Evolutionary conservation across 805 yeast species (phyloP).

Genomic region (Lipomyces sp.): DNA sequence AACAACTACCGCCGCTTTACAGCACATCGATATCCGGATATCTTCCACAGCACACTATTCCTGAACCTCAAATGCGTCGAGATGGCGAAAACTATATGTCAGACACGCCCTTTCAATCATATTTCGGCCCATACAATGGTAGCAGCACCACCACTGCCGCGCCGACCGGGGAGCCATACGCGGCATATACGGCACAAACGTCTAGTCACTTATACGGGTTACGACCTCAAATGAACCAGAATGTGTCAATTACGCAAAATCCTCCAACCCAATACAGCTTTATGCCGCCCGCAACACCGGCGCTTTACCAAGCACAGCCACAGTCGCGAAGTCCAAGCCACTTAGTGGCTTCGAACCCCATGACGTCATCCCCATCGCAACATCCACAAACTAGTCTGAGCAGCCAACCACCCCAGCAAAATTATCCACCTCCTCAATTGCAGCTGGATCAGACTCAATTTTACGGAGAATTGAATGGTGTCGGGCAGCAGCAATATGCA

Average conservation of each 20-base stretch:
- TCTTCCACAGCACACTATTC: neutral
- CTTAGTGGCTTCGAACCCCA: neutral
- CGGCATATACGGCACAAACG: conserved; percentile 18
- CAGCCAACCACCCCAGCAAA: conserved; percentile 9
- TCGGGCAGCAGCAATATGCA: neutral
- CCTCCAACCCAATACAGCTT: conserved; percentile 10
- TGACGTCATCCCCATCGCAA: conserved; percentile 9
- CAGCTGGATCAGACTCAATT: conserved; percentile 3
- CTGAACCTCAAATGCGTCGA: neutral
- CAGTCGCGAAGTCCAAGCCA: conserved; percentile 10
- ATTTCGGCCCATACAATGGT: conserved; percentile 5
- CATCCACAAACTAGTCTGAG: neutral
- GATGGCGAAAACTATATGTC: conserved; percentile 3
- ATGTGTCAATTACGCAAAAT: conserved; percentile 8
- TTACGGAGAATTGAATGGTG: neutral
- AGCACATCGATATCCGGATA: neutral
- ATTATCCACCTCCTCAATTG: conserved; percentile 8
- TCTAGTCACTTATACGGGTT: neutral
- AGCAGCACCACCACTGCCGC: neutral
- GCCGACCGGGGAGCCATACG: neutral
- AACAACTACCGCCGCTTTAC: neutral
- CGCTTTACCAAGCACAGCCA: neutral
- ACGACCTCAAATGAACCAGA: conserved; percentile 16
- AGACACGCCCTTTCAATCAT: conserved; percentile 8
- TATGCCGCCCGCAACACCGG: neutral